phyloP scores from a whole-genome alignment of 148 eudicot species.

The Camellia sinensis region DNA sequence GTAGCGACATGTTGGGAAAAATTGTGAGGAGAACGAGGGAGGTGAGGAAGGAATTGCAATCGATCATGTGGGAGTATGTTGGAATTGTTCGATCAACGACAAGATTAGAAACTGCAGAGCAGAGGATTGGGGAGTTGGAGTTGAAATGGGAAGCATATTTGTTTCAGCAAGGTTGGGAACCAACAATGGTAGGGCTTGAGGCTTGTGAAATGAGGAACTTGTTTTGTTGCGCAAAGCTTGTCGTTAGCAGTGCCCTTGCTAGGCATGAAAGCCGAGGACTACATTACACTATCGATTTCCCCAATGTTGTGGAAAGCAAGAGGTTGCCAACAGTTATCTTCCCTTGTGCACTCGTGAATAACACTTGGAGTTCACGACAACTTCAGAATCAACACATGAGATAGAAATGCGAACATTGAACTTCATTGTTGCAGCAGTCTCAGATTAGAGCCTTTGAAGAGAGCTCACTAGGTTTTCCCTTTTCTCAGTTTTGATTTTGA shows the following conservation, averaged over 20 bases:
- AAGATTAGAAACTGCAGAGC: constrained; percentile 68
- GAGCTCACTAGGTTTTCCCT: too few species aligned
- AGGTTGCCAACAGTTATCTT: constrained; percentile 83
- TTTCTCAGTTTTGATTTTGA: too few species aligned
- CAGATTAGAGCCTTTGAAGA: neutral
- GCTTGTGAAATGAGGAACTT: constrained; percentile 97
- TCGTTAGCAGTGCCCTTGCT: constrained; percentile 82
- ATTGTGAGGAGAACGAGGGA: constrained; percentile 52
- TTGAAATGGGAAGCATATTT: constrained; percentile 81
- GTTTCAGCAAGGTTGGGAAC: constrained; percentile 92
- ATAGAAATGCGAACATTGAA: neutral
- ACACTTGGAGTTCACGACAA: constrained; percentile 94
- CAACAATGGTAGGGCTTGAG: constrained; percentile 82
- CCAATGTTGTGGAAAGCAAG: constrained; percentile 77
- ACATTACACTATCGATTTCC: constrained; percentile 84
- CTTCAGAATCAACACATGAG: constrained; percentile 54
- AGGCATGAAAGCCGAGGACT: constrained; percentile 95
- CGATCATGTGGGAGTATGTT: constrained; percentile 83
- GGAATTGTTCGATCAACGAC: constrained; percentile 88
- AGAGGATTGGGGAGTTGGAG: constrained; percentile 76
- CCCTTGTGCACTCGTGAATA: constrained; percentile 47
- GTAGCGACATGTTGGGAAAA: constrained; percentile 31
- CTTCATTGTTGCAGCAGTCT: neutral
- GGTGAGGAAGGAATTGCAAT: constrained; percentile 70
- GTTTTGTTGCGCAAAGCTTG: constrained; percentile 90